Conservation (phyloP, 2,329 filamentous ascomycete genomes). For the Chrysosporium queenslandicum region DNA sequence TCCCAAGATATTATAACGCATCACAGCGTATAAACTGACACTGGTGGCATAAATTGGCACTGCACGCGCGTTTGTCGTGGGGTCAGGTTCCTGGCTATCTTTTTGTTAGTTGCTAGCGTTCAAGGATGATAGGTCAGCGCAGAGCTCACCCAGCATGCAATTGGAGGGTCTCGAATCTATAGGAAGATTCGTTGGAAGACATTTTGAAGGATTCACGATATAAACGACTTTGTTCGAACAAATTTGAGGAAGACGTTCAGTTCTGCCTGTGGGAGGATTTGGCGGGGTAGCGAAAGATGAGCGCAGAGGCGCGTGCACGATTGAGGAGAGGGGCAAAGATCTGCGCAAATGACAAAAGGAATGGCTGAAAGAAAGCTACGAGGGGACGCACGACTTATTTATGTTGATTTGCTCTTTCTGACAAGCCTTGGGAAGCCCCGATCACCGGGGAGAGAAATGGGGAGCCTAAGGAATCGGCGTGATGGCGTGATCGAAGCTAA, state of each 20-base stretch:
- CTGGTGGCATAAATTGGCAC: constrained; percentile 94
- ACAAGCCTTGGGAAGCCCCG: background rate
- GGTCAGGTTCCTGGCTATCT: constrained; percentile 66
- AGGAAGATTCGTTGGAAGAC: constrained; percentile 15
- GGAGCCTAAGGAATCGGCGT: background rate
- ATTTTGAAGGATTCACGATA: background rate
- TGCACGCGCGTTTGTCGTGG: constrained; percentile 73
- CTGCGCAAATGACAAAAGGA: background rate
- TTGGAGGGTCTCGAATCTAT: constrained; percentile 73
- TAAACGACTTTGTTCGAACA: background rate
- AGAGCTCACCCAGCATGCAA: constrained; percentile 66
- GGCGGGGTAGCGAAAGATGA: background rate
- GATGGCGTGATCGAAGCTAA: constrained; percentile 15
- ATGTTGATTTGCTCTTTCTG: background rate
- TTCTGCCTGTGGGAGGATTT: background rate
- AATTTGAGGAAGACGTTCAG: background rate
- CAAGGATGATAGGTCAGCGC: background rate
- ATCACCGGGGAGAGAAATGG: constrained; percentile 1
- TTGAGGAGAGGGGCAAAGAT: background rate
- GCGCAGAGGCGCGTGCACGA: background rate
- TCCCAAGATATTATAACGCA: background rate
- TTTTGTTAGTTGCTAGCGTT: constrained; percentile 3
- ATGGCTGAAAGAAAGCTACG: background rate
- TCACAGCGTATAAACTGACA: constrained; percentile 33
- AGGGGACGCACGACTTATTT: background rate